Evolutionary conservation across 345 rosid genomes (phyloP).

Genomic region (Murraya koenigii): DNA sequence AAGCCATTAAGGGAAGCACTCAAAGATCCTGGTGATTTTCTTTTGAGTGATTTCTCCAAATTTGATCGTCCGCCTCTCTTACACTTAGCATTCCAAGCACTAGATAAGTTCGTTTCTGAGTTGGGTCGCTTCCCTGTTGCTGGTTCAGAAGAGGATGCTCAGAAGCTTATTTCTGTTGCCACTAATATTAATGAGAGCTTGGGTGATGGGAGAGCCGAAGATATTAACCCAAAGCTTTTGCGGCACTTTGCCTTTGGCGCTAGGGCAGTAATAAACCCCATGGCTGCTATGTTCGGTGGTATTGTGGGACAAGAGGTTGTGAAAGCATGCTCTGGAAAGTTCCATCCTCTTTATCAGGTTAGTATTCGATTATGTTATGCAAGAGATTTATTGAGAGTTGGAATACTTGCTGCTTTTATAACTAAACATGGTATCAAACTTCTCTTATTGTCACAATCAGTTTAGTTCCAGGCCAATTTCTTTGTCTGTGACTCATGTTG

Average conservation of each 20-base stretch:
- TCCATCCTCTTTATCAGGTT: slow-evolving; percentile 96
- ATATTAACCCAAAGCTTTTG: slow-evolving; percentile 72
- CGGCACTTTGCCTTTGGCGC: slow-evolving; percentile 91
- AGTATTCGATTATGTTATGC: neutral
- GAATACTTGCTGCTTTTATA: neutral
- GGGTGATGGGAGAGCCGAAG: slow-evolving; percentile 74
- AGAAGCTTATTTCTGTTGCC: slow-evolving; percentile 65
- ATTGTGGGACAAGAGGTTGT: slow-evolving; percentile 98
- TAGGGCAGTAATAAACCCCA: slow-evolving; percentile 93
- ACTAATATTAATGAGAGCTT: slow-evolving; percentile 54
- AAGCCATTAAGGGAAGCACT: slow-evolving; percentile 90
- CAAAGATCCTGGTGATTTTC: slow-evolving; percentile 92
- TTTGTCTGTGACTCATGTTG: neutral
- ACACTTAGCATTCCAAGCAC: slow-evolving; percentile 92
- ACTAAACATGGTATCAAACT: neutral
- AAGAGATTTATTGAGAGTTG: neutral
- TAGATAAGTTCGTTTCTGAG: slow-evolving; percentile 71
- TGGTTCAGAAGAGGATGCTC: slow-evolving; percentile 93
- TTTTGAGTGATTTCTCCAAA: slow-evolving; percentile 91
- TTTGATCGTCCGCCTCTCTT: slow-evolving; percentile 86
- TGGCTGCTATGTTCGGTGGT: slow-evolving; percentile 99
- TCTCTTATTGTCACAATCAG: neutral
- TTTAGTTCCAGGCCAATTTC: neutral
- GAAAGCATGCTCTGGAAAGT: slow-evolving; percentile 98
- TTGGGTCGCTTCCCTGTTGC: slow-evolving; percentile 76